Conservation (phyloP, 1,139 yeast species). For the Debaryomyces udenii region DNA sequence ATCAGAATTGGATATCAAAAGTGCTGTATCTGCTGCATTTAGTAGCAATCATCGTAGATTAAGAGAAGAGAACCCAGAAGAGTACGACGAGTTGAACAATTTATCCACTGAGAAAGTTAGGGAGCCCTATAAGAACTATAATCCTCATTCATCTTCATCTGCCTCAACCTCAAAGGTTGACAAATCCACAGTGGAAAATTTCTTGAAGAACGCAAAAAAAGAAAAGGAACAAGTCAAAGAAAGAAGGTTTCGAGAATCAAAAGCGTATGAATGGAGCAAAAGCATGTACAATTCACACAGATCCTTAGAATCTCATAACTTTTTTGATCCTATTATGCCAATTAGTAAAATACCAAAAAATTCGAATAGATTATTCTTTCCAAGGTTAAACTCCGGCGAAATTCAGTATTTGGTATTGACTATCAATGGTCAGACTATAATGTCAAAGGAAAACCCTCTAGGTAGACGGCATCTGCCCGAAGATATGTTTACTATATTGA, state of each 20-base stretch:
- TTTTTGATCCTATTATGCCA: constrained; percentile 48
- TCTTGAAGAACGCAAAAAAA: constrained; percentile 47
- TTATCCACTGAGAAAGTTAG: constrained; percentile 24
- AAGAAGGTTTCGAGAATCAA: constrained; percentile 47
- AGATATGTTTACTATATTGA: constrained; percentile 51
- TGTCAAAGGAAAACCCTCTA: constrained; percentile 44
- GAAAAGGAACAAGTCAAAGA: constrained; percentile 44
- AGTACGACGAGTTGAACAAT: constrained; percentile 17
- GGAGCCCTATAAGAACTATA: constrained; percentile 12
- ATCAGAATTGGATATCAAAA: constrained; percentile 21
- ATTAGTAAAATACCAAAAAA: constrained; percentile 6
- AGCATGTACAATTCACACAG: constrained; percentile 38
- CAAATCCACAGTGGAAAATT: constrained; percentile 30
- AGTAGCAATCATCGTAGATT: constrained; percentile 9
- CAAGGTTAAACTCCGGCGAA: constrained; percentile 14
- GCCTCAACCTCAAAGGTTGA: constrained; percentile 4
- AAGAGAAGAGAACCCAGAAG: constrained; percentile 14
- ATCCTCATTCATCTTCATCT: constrained; percentile 1
- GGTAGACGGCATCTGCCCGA: constrained; percentile 37
- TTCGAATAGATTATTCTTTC: constrained; percentile 14
- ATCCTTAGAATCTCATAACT: constrained; percentile 47
- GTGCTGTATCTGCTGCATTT: constrained; percentile 28
- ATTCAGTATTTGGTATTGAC: constrained; percentile 50
- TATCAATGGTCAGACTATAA: constrained; percentile 44
- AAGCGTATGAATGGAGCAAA: constrained; percentile 58